These are phyloP conservation scores for Fusarium tricinctum DNA, from an alignment of 2,329 filamentous ascomycete species.

Conservation along the genomic window DNA sequence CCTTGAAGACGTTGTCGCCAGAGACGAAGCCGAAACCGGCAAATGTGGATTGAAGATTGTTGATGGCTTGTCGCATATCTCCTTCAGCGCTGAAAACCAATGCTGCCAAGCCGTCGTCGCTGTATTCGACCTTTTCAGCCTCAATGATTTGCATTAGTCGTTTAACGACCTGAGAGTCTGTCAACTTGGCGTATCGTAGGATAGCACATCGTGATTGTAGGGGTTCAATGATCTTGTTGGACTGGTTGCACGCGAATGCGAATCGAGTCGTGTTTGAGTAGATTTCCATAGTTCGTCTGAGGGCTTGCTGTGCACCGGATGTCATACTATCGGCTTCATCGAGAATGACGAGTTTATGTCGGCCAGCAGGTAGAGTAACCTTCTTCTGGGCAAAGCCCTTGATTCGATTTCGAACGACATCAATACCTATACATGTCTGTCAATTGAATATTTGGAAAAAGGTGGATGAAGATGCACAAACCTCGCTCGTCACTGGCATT, in stretches of 20 bases:
- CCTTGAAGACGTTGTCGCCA: constrained; percentile 97
- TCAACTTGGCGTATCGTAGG: constrained; percentile 90
- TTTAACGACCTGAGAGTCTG: constrained; percentile 92
- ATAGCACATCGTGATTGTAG: constrained; percentile 97
- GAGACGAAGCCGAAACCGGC: constrained; percentile 98
- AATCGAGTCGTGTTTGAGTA: constrained; percentile 97
- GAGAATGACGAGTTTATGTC: constrained; percentile 96
- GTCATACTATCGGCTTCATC: constrained; percentile 99
- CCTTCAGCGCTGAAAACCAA: constrained; percentile 97
- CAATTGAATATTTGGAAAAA: accelerated
- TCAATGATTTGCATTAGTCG: constrained; percentile 92
- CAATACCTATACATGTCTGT: constrained; percentile 74
- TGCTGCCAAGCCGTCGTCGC: constrained; percentile 94
- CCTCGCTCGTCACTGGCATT: constrained; percentile 97
- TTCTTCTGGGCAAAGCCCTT: constrained; percentile 99
- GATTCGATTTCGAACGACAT: constrained; percentile 96
- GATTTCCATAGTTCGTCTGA: constrained; percentile 98
- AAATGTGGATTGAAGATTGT: constrained; percentile 93
- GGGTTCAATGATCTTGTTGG: constrained; percentile 99
- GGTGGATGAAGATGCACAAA: constrained; percentile 54
- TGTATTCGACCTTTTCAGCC: constrained; percentile 90
- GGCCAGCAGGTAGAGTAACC: constrained; percentile 89
- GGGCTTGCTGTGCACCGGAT: constrained; percentile 92
- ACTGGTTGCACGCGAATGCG: constrained; percentile 98
- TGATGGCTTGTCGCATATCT: constrained; percentile 99